A percentile compares a stretch with the other conserved stretches of the same genome.
Conservation (phyloP, 2,329 filamentous ascomycete species). For the Fusarium sp. region DNA sequence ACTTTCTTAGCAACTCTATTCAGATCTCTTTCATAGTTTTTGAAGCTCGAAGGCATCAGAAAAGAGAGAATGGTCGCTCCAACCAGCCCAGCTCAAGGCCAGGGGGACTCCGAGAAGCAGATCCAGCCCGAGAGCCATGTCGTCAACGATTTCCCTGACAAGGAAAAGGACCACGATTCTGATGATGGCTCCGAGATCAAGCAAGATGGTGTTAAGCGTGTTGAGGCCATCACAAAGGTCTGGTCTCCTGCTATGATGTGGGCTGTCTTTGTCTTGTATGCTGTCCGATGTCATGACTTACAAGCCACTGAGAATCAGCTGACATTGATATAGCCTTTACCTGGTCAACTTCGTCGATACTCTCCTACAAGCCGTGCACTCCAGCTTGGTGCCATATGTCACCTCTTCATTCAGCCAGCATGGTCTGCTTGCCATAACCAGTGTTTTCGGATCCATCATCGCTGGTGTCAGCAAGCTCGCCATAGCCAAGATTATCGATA, state of each 20-base stretch:
- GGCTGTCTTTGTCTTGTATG: constrained; percentile 56
- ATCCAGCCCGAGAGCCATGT: constrained; percentile 20
- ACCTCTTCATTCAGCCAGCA: constrained; percentile 75
- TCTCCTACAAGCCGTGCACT: constrained; percentile 54
- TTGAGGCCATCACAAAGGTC: constrained; percentile 56
- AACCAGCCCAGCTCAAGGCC: constrained; percentile 7
- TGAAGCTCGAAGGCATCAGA: background rate
- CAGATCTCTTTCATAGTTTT: background rate
- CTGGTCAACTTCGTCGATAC: constrained; percentile 55
- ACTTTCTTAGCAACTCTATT: background rate
- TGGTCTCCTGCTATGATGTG: constrained; percentile 55
- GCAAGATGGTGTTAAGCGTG: constrained; percentile 55
- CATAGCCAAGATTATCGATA: constrained; percentile 62
- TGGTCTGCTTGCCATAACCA: constrained; percentile 73
- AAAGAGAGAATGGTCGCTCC: constrained; percentile 7
- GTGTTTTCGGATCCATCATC: constrained; percentile 67
- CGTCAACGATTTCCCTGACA: constrained; percentile 15
- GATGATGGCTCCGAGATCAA: constrained; percentile 46
- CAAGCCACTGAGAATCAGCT: background rate
- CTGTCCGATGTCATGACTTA: background rate
- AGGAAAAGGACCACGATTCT: constrained; percentile 32
- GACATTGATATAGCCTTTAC: constrained; percentile 51
- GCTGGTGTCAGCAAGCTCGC: constrained; percentile 55
- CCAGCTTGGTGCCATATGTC: constrained; percentile 71
- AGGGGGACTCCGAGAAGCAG: constrained; percentile 35